Base-by-base conservation (phyloP, 2,329 filamentous ascomycete species). In the Clonostachys rosea region DNA sequence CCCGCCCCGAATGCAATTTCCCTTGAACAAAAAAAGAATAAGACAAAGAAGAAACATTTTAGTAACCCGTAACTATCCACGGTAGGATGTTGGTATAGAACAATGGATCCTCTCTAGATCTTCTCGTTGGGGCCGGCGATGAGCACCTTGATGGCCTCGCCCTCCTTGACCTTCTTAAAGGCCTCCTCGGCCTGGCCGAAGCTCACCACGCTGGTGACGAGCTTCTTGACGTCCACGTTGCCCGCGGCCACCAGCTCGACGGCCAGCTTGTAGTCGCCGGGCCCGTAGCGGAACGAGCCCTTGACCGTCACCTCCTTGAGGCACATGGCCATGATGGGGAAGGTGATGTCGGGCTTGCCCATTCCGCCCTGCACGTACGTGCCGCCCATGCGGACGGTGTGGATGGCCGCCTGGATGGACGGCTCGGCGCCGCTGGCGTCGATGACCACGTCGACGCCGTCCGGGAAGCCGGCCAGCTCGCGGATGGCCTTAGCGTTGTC, bases 251-350 rank as follows among this genome's bases (percentile, higher is more conserved):
- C 82, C 51, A 97, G 75, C 53, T 89, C 82, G 42, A 96, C 76
- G 5, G 90, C 90, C 7, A 91, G 80, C 62, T 84, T 80, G 68
- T 96, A 97, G 67, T 96, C 92, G 17, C 91, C 91, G 47, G 83
- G 80, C 5, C 86, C 86, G 67, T 97, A 97, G 37, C 92, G 82
- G 77, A 97, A 97, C 52, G 86, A 91, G 18, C 92, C 92, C 62
- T 86, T 88, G 42, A 88, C 78, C 11, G 85, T 95, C 45, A 96
- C 75, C 74, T 97, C 92, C 73, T 96, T 96, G 44, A 84, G 78
- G 65, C 91, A 95, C 61, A 95, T 76, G 6, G 88, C 86, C 80
- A 92, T 88, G 64, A 97, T 95, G 45, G 92, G 92, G 73, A 96
- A 96, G 9, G 70, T 87, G 65, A 96, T 91, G 60, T 96, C 89